Base-by-base conservation (phyloP, 352 stramenopile species). In the Globisporangium polare region DNA sequence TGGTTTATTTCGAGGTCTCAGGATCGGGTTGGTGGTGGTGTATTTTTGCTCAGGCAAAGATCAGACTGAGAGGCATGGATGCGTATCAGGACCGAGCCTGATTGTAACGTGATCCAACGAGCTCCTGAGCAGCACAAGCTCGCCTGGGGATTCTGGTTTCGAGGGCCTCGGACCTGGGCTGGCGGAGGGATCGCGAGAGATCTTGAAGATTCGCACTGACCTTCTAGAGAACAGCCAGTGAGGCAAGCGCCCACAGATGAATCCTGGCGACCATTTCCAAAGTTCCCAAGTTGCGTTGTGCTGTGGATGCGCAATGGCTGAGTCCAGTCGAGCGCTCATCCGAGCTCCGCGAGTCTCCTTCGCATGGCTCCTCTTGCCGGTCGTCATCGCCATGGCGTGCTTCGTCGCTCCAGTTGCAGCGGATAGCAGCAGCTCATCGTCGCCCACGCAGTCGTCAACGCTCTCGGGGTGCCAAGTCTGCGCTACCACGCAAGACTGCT, bases 401-500 rank as follows among this genome's bases (percentile, higher is more conserved):
- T 20, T 53, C 27, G 9, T 43, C 27, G 42, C 20, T 43, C 3
- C 42, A 45, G 58, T 46, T 41, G 29, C 58, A 31, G 31, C 35
- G 18, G 49, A 37, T 15, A 13, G 46, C 24, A 58, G 37, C 7
- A 60, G 35, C 35, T 41, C 43, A 50, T 54, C 37, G 9, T 13
- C 51, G 12, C 22, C 49, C 12, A 50, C 31, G 9, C 57, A 45
- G 35, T 41, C 45, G 10, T 31, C 57, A 3, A 63, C 57, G 20
- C 59, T 65, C 37, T 65, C 59, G 3, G 69, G 66, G 0, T 78
- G 71, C 41, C 67, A 78, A 55, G 52, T 66, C 3, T 78, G 67
- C 17, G 60, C 60, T 9, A 33, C 37, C 5, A 51, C 41, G 1
- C 57, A 61, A 2, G 59, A 75, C 24, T 78, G 70, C 47, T 71